A percentile compares a stretch with the other conserved stretches of the same genome.
Conservation (phyloP, 1,139 yeast species). For the Hyphopichia pseudoburtonii region DNA sequence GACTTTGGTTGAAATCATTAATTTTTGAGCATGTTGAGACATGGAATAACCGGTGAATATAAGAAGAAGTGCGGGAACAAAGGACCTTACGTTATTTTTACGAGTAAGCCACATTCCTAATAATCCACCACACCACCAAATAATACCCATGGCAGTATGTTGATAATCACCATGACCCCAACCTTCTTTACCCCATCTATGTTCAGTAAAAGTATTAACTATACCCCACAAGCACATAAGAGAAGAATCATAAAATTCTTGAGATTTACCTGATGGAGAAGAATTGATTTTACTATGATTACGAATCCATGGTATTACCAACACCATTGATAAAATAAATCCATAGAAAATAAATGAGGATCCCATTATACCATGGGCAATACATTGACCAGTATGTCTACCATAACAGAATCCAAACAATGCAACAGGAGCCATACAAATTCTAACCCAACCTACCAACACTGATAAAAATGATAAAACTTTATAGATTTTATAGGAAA, state of each 20-base stretch:
- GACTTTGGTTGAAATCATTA: slow-evolving; percentile 76
- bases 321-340: slow-evolving; percentile 60
- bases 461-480: slow-evolving; percentile 45
- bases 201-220: slow-evolving; percentile 92
- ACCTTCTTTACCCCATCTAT: slow-evolving; percentile 82
- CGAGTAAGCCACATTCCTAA: slow-evolving; percentile 73
- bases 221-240: slow-evolving; percentile 89
- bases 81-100: slow-evolving; percentile 60
- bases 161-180: slow-evolving; percentile 94
- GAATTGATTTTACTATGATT: slow-evolving; percentile 29
- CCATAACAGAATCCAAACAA: slow-evolving; percentile 77
- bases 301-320: slow-evolving; percentile 69
- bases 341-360: slow-evolving; percentile 82
- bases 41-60: slow-evolving; percentile 92
- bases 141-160: slow-evolving; percentile 93
- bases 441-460: slow-evolving; percentile 65
- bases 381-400: slow-evolving; percentile 82
- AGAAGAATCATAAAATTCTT: slow-evolving; percentile 80
- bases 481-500: slow-evolving; percentile 39
- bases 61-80: slow-evolving; percentile 77
- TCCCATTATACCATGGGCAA: slow-evolving; percentile 98
- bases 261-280: slow-evolving; percentile 52
- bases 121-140: slow-evolving; percentile 95
- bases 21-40: slow-evolving; percentile 82
- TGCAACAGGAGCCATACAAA: slow-evolving; percentile 79